Evolutionary conservation across 176 grass and related monocot genomes (phyloP).

Genomic region (Saccharum officinarum): DNA sequence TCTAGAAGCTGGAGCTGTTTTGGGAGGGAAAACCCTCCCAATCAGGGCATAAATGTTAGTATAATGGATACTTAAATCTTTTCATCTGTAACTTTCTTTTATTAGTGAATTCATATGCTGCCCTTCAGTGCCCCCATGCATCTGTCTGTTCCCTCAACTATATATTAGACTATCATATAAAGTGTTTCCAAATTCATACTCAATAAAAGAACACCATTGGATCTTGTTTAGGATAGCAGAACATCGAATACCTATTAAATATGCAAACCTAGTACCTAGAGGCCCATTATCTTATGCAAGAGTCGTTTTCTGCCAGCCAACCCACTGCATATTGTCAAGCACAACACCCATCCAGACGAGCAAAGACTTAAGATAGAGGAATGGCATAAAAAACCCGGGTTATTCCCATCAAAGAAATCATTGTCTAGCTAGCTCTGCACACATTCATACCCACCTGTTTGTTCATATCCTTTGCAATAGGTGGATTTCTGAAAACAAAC

Average conservation of each 20-base stretch:
- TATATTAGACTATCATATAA: neutral
- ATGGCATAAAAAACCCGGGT: neutral
- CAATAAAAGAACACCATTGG: slow-evolving; percentile 30
- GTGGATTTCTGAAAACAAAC: slow-evolving; percentile 6
- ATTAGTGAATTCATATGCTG: neutral
- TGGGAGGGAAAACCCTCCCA: neutral
- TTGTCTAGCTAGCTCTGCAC: neutral
- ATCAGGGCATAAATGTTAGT: neutral
- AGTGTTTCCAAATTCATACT: neutral
- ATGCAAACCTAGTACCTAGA: neutral
- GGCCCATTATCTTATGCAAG: slow-evolving; percentile 27
- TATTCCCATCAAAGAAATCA: slow-evolving; percentile 32
- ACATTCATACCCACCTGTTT: neutral
- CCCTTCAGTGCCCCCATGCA: neutral
- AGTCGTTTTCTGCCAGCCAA: slow-evolving; percentile 38
- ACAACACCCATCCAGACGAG: slow-evolving; percentile 26
- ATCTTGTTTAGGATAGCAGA: slow-evolving; percentile 39
- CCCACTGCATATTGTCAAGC: slow-evolving; percentile 14
- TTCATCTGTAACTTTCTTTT: neutral
- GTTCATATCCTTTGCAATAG: slow-evolving; percentile 20
- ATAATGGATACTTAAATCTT: neutral
- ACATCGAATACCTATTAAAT: neutral
- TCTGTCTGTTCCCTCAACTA: neutral
- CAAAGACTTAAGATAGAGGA: slow-evolving; percentile 24
- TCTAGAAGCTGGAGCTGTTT: neutral